Base-by-base conservation (phyloP, 2,329 filamentous ascomycete genomes). In the Lasiodiplodia citricola region DNA sequence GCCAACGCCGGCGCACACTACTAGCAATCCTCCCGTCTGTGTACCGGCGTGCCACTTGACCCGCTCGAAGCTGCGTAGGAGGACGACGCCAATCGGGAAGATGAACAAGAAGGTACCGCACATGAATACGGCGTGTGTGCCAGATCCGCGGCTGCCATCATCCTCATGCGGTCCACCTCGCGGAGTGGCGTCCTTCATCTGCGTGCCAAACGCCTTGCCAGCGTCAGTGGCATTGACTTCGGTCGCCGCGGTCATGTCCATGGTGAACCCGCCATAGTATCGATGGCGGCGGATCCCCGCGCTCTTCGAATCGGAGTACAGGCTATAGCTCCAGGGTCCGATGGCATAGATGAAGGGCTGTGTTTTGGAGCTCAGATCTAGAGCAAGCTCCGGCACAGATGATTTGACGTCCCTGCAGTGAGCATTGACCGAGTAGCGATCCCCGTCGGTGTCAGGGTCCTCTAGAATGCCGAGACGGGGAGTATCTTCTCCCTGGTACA, bases 281-380 rank as follows among this genome's bases (percentile, higher is more conserved):
- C 78, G 75, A 75, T 90, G 88, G 52, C 84, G 83, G 73, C 83
- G 83, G 67, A 89, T 80, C 13, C 78, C 78, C 0, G 84, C 85
- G 13, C 78, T 77, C 2, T 73, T 65, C 44, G 79, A 78, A 71
- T 88, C 78, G 67, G 81, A 85, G 25, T 77, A 75, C 25, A 79
- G 68, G 31, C 84, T 77, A 18, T 76, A 73, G 50, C 82, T 83
- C n/a, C 74, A 72, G 5, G 86, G 84, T 0, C 88, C 88, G 25
- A 85, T 78, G 21, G 86, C 88, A 74, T 84, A 90, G 67, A 89
- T 85, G 77, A 86, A 87, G 51, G 79, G 78, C 70, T 85, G 82
- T 16, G 78, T 75, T 16, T 77, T 79, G 63, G 81, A 84, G n/a
- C 76, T 79, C n/a, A 86, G 79, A 72, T 90, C 83, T 68, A 90